Evolutionary conservation across 2,329 filamentous ascomycete genomes (phyloP), one percentile per base, ranked within the genome.

Genomic region (Sphaerulina vaccinii): DNA sequence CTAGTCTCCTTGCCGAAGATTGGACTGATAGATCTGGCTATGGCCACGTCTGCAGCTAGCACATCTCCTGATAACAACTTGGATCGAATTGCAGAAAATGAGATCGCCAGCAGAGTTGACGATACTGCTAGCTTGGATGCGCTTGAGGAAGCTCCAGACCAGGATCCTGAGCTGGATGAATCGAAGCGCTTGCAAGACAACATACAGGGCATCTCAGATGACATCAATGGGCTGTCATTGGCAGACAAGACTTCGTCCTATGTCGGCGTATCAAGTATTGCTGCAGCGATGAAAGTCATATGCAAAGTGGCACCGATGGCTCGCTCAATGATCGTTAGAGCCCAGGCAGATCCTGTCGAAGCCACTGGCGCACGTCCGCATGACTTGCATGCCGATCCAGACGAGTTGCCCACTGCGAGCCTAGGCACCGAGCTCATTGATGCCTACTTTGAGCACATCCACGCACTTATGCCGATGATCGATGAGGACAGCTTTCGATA

Each of bases 121-220:
- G 76, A 77, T 40, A 70, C 70, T 15, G 76, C 79, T 7, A 80
- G 77, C 49, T 70, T 82, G 4, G 79, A 81, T 56, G 75, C 77
- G 38, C 76, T 90, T 11, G 87, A 90, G 65, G 84, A 86, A 61
- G 84, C 89, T 61, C 86, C 87, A 0, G 75, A 78, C 18, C 75
- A 80, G 40, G 81, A 85, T 58, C 76, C 78, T 3, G 82, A 84
- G 64, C 84, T 82, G 79, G 86, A 89, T 54, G 86, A 90, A 64
- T 81, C 70, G 27, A 70, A 60, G 18, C 54, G 70, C 50, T 69
- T 75, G 42, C 66, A 68, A 41, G 60, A 69, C 48, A 69, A 70
- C 37, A 69, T 75, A 21, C 73, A 76, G 53, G 69, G 71, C 42
- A 74, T 66, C 23, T 64, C 65, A 2, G 65, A 68, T 52, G 65